Conservation (phyloP, 164 flowering plant species). For the Sedum album region DNA sequence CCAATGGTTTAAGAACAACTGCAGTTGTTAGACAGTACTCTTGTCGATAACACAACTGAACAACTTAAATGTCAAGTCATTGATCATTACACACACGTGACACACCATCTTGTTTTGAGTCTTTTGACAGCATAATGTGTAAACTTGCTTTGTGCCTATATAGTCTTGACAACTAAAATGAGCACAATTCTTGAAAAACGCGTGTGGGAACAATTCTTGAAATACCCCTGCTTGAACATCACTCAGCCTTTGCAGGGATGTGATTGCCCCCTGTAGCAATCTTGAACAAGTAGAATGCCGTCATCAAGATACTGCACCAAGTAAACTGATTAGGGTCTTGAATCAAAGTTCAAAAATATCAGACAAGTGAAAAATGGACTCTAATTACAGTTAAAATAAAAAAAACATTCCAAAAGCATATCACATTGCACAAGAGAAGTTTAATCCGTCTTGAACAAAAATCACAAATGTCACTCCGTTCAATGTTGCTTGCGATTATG, state of each 20-base stretch:
- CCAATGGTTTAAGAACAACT: no score
- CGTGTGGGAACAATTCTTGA: background rate
- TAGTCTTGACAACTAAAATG: background rate
- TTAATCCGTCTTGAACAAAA: background rate
- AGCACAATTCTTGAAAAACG: background rate
- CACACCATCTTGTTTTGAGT: no score
- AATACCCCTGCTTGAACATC: constrained; percentile 10
- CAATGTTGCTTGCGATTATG: background rate
- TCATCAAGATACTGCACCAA: no score
- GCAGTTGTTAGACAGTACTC: no score
- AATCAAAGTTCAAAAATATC: background rate
- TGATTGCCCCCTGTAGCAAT: constrained; percentile 54
- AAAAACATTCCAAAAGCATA: background rate
- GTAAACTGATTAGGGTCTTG: background rate
- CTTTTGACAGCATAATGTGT: background rate
- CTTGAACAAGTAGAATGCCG: no score
- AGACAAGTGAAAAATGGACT: background rate
- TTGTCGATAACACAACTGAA: no score
- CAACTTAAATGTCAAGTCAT: no score
- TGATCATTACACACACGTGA: no score
- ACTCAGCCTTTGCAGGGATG: constrained; percentile 44
- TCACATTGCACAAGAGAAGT: no score
- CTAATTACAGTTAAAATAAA: background rate
- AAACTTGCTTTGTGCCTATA: no score
- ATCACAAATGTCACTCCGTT: background rate